Percentiles rank a stretch among this genome's conserved stretches.
Evolutionary conservation across 2,329 filamentous ascomycete species (phyloP).

Genomic region (Botrytis fabae): DNA sequence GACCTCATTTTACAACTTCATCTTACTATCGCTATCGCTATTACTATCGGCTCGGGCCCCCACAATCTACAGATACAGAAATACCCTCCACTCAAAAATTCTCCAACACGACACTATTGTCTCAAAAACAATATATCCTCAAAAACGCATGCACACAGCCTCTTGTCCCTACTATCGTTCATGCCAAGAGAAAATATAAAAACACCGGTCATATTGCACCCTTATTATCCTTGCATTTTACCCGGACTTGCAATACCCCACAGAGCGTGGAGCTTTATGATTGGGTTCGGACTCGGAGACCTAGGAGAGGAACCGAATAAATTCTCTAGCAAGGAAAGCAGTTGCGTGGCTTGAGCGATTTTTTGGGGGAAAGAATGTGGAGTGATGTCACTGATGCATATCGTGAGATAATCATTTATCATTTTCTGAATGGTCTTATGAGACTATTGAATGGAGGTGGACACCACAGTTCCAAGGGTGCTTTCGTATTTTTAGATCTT

Average conservation of each 20-base stretch:
- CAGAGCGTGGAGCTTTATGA: slow-evolving; percentile 3
- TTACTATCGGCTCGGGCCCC: neutral
- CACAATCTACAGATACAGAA: neutral
- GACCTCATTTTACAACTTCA: neutral
- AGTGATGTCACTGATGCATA: slow-evolving; percentile 15
- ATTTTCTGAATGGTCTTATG: neutral
- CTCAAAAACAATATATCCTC: slow-evolving; percentile 9
- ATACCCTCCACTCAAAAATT: neutral
- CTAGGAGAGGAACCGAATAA: neutral
- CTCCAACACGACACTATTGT: neutral
- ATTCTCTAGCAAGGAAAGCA: neutral
- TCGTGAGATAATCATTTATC: neutral
- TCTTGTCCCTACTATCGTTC: neutral
- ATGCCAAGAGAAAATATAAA: slow-evolving; percentile 1
- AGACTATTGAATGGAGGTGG: neutral
- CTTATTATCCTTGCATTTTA: slow-evolving; percentile 8
- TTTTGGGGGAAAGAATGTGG: neutral
- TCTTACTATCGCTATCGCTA: neutral
- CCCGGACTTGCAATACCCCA: neutral
- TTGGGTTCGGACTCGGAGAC: neutral
- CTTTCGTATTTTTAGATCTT: neutral
- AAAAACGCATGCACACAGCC: slow-evolving; percentile 13
- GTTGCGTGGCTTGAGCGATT: neutral
- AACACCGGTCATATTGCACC: neutral
- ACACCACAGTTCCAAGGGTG: neutral